phyloP scores from a whole-genome alignment of 2,329 filamentous ascomycete species.

The Cryphonectria japonica region DNA sequence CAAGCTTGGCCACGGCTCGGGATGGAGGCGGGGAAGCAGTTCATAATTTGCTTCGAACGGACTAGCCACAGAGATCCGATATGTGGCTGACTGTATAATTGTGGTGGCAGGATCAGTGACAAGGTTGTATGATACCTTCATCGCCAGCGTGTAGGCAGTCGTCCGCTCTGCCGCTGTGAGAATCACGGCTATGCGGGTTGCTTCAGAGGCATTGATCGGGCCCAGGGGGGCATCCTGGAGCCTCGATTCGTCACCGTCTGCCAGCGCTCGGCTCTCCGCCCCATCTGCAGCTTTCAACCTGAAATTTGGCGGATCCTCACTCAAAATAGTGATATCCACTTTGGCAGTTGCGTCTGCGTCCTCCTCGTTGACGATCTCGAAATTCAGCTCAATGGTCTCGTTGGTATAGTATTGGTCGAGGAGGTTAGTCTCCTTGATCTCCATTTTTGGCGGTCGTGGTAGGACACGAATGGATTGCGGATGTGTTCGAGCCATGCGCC shows the following conservation, averaged over 20 bases:
- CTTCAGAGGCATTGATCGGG: slow-evolving; percentile 50
- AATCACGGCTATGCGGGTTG: slow-evolving; percentile 49
- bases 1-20: slow-evolving; percentile 82
- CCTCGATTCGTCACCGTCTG: slow-evolving; percentile 41
- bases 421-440: slow-evolving; percentile 67
- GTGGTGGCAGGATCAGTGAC: slow-evolving; percentile 79
- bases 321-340: slow-evolving; percentile 70
- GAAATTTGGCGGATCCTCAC: slow-evolving; percentile 55
- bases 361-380: slow-evolving; percentile 81
- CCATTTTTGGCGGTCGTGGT: slow-evolving; percentile 90
- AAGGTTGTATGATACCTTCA: slow-evolving; percentile 79
- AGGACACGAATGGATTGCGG: slow-evolving; percentile 70
- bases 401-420: slow-evolving; percentile 82
- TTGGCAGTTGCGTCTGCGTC: slow-evolving; percentile 75
- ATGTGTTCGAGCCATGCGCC: slow-evolving; percentile 52
- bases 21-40: slow-evolving; percentile 77
- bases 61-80: slow-evolving; percentile 73
- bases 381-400: slow-evolving; percentile 69
- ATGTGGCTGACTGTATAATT: slow-evolving; percentile 72
- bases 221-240: slow-evolving; percentile 50
- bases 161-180: slow-evolving; percentile 56
- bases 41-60: slow-evolving; percentile 95
- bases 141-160: slow-evolving; percentile 67
- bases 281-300: slow-evolving; percentile 44
- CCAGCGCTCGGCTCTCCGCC: slow-evolving; percentile 38